Evolutionary conservation across 305 asterid species (phyloP).

Genomic region (Andrographis paniculata): DNA sequence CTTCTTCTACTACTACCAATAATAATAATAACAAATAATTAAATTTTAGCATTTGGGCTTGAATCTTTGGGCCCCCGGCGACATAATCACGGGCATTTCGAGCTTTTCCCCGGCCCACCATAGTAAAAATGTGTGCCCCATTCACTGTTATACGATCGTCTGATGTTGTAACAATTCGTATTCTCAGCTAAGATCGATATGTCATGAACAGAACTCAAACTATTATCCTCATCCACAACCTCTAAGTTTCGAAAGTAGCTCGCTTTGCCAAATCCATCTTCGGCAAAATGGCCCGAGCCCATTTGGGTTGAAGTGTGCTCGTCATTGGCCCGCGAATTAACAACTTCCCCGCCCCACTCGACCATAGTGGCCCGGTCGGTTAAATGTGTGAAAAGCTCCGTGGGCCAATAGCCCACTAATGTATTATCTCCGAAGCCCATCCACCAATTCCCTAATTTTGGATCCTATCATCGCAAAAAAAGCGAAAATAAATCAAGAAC

Average conservation of each 20-base stretch:
- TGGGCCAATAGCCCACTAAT: constrained; percentile 90
- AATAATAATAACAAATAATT: constrained; percentile 8
- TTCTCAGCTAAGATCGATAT: constrained; percentile 66
- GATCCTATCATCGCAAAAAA: constrained; percentile 42
- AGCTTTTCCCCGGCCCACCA: constrained; percentile 83
- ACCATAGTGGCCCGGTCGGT: constrained; percentile 88
- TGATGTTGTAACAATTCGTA: constrained; percentile 61
- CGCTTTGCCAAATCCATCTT: constrained; percentile 63
- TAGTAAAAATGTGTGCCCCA: constrained; percentile 91
- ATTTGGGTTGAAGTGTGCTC: constrained; percentile 82
- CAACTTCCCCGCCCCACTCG: constrained; percentile 95
- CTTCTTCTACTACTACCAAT: constrained; percentile 13
- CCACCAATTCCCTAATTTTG: constrained; percentile 93
- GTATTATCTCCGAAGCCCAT: constrained; percentile 81
- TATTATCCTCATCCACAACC: constrained; percentile 70
- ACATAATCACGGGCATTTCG: constrained; percentile 30
- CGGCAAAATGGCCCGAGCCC: constrained; percentile 89
- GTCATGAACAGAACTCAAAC: constrained; percentile 48
- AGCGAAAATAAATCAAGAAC: too few species aligned
- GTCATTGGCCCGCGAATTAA: constrained; percentile 47
- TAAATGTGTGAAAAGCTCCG: constrained; percentile 72
- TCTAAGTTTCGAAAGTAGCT: constrained; percentile 79
- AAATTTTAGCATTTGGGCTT: constrained; percentile 17
- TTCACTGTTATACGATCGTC: constrained; percentile 39
- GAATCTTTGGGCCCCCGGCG: neutral